Evolutionary conservation across 1,284 basidiomycete species (phyloP).

Genomic region (Austroboletus niveus): DNA sequence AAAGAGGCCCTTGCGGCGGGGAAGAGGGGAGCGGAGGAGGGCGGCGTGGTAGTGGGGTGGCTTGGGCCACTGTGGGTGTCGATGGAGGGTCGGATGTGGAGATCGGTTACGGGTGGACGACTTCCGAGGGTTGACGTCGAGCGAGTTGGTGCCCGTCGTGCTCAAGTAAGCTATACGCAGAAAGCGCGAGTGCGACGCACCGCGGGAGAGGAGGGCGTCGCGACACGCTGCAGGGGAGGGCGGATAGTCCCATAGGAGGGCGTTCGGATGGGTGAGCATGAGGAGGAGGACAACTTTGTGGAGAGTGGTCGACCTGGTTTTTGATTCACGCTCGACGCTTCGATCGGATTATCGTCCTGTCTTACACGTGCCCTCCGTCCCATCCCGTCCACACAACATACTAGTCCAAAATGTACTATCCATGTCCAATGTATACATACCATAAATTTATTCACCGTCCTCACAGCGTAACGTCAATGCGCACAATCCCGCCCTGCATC

Average conservation of each 20-base stretch:
- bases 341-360: slow-evolving; percentile 30
- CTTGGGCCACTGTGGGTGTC: slow-evolving; percentile 23
- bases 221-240: slow-evolving; percentile 12
- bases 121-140: no score
- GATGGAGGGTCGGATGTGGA: slow-evolving; percentile 7
- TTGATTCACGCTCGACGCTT: slow-evolving; percentile 3
- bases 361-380: slow-evolving; percentile 16
- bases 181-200: slow-evolving; percentile 29
- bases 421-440: slow-evolving; percentile 8
- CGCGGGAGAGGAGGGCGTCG: slow-evolving; percentile 25
- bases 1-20: slow-evolving; percentile 28
- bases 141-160: background rate
- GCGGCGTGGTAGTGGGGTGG: slow-evolving; percentile 33
- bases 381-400: background rate
- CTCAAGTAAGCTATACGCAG: slow-evolving; percentile 25
- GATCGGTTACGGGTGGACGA: slow-evolving; percentile 1
- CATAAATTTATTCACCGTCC: slow-evolving; percentile 11
- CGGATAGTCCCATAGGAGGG: slow-evolving; percentile 25
- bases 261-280: no score
- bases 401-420: no score
- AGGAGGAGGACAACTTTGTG: no score
- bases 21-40: slow-evolving; percentile 29
- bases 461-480: slow-evolving; percentile 29
- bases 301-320: no score
- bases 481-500: slow-evolving; percentile 22